Evolutionary conservation across 1,139 yeast species (phyloP).

Genomic region (Chernovozyma aurita): DNA sequence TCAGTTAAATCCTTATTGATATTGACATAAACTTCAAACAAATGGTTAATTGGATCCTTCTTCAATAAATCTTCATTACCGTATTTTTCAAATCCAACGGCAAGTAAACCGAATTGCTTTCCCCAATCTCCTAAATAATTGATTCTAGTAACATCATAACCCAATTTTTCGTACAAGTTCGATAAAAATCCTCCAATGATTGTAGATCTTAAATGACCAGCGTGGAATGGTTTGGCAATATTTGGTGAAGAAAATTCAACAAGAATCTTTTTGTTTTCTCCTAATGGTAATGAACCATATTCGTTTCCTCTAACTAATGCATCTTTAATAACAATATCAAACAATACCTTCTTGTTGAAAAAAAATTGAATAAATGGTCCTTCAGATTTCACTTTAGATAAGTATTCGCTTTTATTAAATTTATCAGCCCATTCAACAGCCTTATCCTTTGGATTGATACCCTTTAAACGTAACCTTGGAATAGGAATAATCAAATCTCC

Average conservation of each 20-base stretch:
- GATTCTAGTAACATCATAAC: slow-evolving; percentile 86
- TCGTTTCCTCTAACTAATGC: slow-evolving; percentile 53
- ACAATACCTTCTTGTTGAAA: slow-evolving; percentile 64
- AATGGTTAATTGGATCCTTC: slow-evolving; percentile 86
- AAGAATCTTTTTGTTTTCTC: slow-evolving; percentile 65
- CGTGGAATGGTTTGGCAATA: slow-evolving; percentile 99
- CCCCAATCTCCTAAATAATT: slow-evolving; percentile 99
- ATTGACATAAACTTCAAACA: slow-evolving; percentile 89
- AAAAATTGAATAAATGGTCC: slow-evolving; percentile 92
- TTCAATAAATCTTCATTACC: slow-evolving; percentile 74
- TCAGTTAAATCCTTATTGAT: slow-evolving; percentile 74
- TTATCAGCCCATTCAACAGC: slow-evolving; percentile 79
- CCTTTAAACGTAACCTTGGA: slow-evolving; percentile 89
- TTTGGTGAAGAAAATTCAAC: slow-evolving; percentile 97
- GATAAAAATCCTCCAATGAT: slow-evolving; percentile 97
- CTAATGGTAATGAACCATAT: slow-evolving; percentile 77
- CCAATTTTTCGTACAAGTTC: slow-evolving; percentile 83
- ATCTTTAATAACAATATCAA: slow-evolving; percentile 67
- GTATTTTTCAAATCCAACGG: slow-evolving; percentile 83
- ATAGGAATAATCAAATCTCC: slow-evolving; percentile 93
- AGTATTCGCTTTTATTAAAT: slow-evolving; percentile 63
- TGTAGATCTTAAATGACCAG: slow-evolving; percentile 97
- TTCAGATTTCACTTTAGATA: slow-evolving; percentile 70
- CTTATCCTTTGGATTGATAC: slow-evolving; percentile 75
- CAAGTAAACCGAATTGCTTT: slow-evolving; percentile 93